Base-by-base conservation (phyloP, 1,284 basidiomycete genomes). In the Leucoagaricus sp. region DNA sequence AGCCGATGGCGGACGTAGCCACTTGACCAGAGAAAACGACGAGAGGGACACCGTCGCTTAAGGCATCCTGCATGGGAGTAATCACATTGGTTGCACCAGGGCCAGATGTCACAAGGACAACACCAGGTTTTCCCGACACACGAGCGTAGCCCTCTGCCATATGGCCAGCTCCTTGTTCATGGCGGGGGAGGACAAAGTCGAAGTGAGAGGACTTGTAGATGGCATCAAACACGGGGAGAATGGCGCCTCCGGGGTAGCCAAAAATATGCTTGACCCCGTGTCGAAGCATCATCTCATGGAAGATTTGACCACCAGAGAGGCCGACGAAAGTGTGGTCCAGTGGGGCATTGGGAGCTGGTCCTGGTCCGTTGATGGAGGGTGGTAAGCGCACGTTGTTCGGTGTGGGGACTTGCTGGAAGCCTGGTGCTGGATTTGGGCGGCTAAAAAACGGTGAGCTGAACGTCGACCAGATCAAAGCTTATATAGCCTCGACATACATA, bases 281-380 rank as follows among this genome's bases (percentile, higher is more conserved):
- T 54, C 96, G 83, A 58, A 96, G 88, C 94, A 99, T 98, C 96
- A 99, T 98, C 76, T 99, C 96, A 73, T 99, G 95, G 78, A 99
- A 98, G 69, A 99, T 98, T 73, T 98, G 85, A 34, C 96, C 96
- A 31, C 96, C 96, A 17, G 94, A 93, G 75, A 96, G 86, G 59
- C 96, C 96, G 57, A 98, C 84, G 68, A 99, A 98, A 2, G 87
- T 85, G 60, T 86, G 81, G 67, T 93, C 89, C 55, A 91, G 73
- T 46, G 79, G 78, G 13, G 76, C 72, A 61, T 76, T 77, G 2
- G 80, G 75, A 41, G 74, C 70, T 0, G 79, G 76, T 0, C 81
- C 80, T 48, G 78, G 73, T 15, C 79, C 80, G 41, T 74, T 64
- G 47, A 77, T 71, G 33, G 74, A 70, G 7, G 79, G 66, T 68